These are phyloP conservation scores for Mytilinidion resinicola DNA, from an alignment of 495 filamentous ascomycete genomes.

Conservation along the genomic window DNA sequence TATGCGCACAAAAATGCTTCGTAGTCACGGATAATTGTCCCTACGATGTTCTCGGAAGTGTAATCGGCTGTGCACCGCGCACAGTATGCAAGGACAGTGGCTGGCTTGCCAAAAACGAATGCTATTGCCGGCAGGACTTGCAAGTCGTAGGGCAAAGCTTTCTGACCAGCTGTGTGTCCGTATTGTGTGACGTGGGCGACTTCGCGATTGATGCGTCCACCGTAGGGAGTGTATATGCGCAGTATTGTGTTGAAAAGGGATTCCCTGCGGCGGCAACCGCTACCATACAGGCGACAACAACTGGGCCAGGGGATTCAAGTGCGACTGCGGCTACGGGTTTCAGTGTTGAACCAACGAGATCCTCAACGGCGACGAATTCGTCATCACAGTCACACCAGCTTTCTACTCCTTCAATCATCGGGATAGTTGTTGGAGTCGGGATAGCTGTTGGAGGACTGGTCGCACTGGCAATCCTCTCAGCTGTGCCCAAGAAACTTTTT, in stretches of 20 bases:
- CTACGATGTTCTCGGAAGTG: slow-evolving; percentile 6
- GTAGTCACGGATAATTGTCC: background rate
- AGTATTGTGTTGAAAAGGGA: slow-evolving; percentile 11
- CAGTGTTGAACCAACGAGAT: background rate
- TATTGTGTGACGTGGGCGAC: background rate
- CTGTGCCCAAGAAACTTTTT: too few species aligned
- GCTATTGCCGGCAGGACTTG: slow-evolving; percentile 12
- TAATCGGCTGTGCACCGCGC: slow-evolving; percentile 3
- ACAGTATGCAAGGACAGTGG: background rate
- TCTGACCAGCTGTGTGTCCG: slow-evolving; percentile 1
- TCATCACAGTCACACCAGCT: background rate
- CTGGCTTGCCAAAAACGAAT: slow-evolving; percentile 12
- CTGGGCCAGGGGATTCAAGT: background rate
- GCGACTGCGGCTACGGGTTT: background rate
- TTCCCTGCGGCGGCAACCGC: background rate
- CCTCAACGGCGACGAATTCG: background rate
- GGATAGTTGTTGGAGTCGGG: slow-evolving; percentile 4
- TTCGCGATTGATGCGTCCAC: slow-evolving; percentile 4
- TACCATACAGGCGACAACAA: background rate
- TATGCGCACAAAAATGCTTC: slow-evolving; percentile 5
- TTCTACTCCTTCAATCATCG: background rate
- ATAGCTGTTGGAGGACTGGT: slow-evolving; percentile 1
- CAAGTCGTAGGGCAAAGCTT: background rate
- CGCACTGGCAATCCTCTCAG: background rate
- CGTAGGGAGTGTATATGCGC: slow-evolving; percentile 4